These are phyloP conservation scores for Zasmidium citrigriseum DNA, from an alignment of 2,329 filamentous ascomycete species.

Conservation along the genomic window DNA sequence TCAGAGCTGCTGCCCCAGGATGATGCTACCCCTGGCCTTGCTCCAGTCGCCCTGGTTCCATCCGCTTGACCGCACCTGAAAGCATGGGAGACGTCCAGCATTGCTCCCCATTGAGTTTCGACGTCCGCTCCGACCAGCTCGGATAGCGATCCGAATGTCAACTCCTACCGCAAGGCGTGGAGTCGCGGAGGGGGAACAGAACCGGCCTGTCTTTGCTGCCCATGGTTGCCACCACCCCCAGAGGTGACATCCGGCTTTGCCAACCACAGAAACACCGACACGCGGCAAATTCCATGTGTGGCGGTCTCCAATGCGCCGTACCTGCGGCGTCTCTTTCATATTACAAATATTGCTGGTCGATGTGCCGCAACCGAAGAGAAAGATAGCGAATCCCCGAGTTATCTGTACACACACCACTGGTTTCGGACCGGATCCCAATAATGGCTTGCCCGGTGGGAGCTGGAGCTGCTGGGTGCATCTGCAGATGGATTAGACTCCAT, in stretches of 20 bases:
- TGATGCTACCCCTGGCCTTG: background rate
- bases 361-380: background rate
- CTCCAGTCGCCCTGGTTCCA: background rate
- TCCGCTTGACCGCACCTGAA: background rate
- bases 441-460: constrained; percentile 22
- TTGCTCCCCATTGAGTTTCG: background rate
- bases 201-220: background rate
- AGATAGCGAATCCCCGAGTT: background rate
- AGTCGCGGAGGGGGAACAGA: background rate
- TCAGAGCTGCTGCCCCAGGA: background rate
- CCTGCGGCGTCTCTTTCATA: background rate
- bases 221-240: background rate
- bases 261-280: background rate
- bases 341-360: background rate
- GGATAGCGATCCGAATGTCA: background rate
- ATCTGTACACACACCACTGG: constrained; percentile 21
- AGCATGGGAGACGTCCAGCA: background rate
- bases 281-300: background rate
- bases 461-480: constrained; percentile 6
- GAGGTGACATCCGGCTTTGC: background rate
- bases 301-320: background rate
- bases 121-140: background rate
- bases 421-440: constrained; percentile 37
- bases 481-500: constrained; percentile 5
- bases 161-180: background rate